These are phyloP conservation scores for Candida hispaniensis DNA, from an alignment of 805 yeast genomes.

Conservation along the genomic window DNA sequence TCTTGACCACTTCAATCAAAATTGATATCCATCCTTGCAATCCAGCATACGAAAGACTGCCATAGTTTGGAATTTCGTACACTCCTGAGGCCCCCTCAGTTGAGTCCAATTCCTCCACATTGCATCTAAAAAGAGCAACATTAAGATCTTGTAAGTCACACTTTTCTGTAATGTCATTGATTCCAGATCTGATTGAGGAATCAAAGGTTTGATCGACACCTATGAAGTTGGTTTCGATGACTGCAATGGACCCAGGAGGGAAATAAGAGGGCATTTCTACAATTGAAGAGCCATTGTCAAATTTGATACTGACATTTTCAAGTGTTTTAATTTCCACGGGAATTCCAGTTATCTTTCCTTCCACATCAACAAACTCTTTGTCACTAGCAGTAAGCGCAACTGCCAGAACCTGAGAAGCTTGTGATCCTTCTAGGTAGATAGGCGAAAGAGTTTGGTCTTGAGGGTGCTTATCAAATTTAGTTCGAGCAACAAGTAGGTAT, in stretches of 20 bases:
- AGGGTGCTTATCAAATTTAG: constrained; percentile 48
- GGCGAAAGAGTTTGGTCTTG: constrained; percentile 26
- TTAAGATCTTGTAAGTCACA: constrained; percentile 62
- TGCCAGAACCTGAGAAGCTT: constrained; percentile 41
- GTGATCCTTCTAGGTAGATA: constrained; percentile 28
- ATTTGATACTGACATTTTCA: constrained; percentile 40
- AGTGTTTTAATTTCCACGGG: constrained; percentile 53
- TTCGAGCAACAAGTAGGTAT: constrained; percentile 77
- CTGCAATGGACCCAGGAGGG: constrained; percentile 86
- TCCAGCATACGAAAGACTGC: constrained; percentile 75
- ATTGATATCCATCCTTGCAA: constrained; percentile 84
- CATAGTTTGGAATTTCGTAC: constrained; percentile 64
- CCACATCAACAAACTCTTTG: constrained; percentile 33
- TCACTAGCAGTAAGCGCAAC: constrained; percentile 47
- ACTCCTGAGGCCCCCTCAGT: constrained; percentile 62
- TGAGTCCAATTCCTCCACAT: constrained; percentile 77
- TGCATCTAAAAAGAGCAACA: constrained; percentile 63
- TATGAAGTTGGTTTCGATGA: constrained; percentile 59
- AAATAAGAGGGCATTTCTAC: constrained; percentile 53
- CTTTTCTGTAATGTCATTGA: constrained; percentile 55
- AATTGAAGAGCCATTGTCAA: constrained; percentile 36
- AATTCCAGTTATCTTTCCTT: constrained; percentile 43
- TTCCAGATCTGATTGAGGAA: constrained; percentile 59
- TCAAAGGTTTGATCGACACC: constrained; percentile 59
- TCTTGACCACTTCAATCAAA: constrained; percentile 47